A percentile compares a stretch with the other conserved stretches of the same genome.
Conservation (phyloP, 441 rosid species). For the Syzygium syzygioides region DNA sequence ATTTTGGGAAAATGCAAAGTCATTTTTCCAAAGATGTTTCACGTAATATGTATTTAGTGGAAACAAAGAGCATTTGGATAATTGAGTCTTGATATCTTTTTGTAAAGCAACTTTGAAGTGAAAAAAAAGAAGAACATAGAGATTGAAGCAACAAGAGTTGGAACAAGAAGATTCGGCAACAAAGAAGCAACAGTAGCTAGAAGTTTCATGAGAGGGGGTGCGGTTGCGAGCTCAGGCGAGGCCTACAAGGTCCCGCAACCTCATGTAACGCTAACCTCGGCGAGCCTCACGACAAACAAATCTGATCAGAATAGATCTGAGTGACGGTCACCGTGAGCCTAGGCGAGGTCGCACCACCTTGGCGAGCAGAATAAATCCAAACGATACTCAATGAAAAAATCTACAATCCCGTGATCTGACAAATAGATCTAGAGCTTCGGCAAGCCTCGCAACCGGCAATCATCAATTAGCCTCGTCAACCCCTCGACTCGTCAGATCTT, state of each 20-base stretch:
- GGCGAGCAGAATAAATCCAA: rapidly evolving
- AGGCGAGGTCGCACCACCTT: not conserved
- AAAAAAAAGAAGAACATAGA: not conserved
- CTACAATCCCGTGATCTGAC: not conserved
- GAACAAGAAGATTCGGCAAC: too few species aligned
- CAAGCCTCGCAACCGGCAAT: not conserved
- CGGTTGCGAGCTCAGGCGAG: rapidly evolving
- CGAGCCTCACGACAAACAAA: not conserved
- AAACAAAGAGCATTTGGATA: not conserved
- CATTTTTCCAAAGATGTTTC: not conserved
- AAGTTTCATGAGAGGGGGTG: too few species aligned
- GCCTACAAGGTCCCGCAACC: not conserved
- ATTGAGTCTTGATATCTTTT: not conserved
- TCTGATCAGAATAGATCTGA: not conserved
- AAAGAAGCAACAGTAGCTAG: not conserved
- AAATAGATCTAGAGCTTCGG: not conserved
- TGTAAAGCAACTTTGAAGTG: not conserved
- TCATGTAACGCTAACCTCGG: not conserved
- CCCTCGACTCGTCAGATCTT: not conserved
- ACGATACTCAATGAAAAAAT: not conserved
- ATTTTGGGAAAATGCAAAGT: not conserved
- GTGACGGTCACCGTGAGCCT: not conserved
- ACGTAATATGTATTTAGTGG: not conserved
- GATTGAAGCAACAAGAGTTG: not conserved
- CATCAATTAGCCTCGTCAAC: rapidly evolving